A percentile compares a stretch with the other conserved stretches of the same genome.
phyloP scores from a whole-genome alignment of 768 basidiomycete genomes.

The Tephrocybe sp. region DNA sequence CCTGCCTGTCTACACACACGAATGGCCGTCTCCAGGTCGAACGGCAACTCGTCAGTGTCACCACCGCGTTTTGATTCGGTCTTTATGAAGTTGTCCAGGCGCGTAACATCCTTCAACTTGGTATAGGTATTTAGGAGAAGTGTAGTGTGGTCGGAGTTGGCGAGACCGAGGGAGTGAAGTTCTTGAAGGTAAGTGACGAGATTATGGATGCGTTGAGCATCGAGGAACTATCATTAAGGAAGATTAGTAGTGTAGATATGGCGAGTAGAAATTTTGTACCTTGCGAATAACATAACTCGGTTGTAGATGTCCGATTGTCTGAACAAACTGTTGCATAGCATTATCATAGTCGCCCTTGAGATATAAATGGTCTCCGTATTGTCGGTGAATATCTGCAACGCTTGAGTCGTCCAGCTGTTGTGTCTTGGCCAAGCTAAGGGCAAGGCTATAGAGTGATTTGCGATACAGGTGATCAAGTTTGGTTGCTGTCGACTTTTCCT shows the following conservation, averaged over 20 bases:
- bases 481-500: conserved; percentile 79
- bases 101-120: conserved; percentile 88
- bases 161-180: conserved; percentile 84
- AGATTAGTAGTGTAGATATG: background rate
- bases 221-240: conserved; percentile 71
- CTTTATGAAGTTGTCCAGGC: conserved; percentile 91
- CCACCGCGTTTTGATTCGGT: conserved; percentile 67
- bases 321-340: conserved; percentile 89
- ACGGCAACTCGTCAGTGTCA: conserved; percentile 74
- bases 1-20: conserved; percentile 95
- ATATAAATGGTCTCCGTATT: conserved; percentile 92
- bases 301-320: conserved; percentile 86
- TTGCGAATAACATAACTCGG: conserved; percentile 98
- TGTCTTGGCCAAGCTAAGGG: conserved; percentile 80
- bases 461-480: conserved; percentile 87
- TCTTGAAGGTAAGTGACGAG: conserved; percentile 96
- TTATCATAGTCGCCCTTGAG: conserved; percentile 89
- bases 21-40: conserved; percentile 96
- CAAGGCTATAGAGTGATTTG: conserved; percentile 75
- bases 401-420: conserved; percentile 71
- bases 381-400: conserved; percentile 85
- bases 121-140: conserved; percentile 97
- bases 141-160: conserved; percentile 96
- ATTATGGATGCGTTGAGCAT: conserved; percentile 94
- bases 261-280: conserved; percentile 39